Percentiles rank a stretch among this genome's conserved stretches.
Evolutionary conservation across 208 protist species (phyloP).

Genomic region (Trypanosoma grayi): DNA sequence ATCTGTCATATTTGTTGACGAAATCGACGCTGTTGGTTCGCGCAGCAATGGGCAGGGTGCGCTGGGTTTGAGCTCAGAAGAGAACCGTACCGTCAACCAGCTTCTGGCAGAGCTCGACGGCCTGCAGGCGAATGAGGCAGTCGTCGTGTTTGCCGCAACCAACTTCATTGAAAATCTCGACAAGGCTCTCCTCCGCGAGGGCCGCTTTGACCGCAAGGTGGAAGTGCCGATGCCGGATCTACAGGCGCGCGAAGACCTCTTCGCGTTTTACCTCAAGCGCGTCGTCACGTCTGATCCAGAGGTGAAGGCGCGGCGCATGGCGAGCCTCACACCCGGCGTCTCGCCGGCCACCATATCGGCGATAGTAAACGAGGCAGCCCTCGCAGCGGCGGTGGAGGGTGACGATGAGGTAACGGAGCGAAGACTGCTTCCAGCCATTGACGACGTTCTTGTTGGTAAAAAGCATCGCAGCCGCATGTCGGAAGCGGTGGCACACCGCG

Average conservation of each 20-base stretch:
- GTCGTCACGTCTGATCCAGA: constrained; percentile 38
- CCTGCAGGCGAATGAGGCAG: constrained; percentile 79
- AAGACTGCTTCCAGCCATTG: constrained; percentile 74
- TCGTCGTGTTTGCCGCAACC: constrained; percentile 97
- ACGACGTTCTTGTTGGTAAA: constrained; percentile 87
- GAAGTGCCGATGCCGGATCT: constrained; percentile 81
- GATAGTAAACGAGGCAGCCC: constrained; percentile 91
- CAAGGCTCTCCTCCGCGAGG: constrained; percentile 94
- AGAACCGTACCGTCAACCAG: constrained; percentile 95
- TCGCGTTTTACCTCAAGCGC: constrained; percentile 67
- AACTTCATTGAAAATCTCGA: constrained; percentile 96
- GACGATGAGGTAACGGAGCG: constrained; percentile 83
- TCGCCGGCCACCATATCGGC: constrained; percentile 92
- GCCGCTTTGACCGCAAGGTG: constrained; percentile 96
- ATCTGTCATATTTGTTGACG: constrained; percentile 98
- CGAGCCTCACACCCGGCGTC: constrained; percentile 85
- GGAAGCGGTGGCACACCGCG: constrained; percentile 43
- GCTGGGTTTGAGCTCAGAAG: constrained; percentile 74
- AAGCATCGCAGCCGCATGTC: constrained; percentile 77
- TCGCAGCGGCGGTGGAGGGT: constrained; percentile 88
- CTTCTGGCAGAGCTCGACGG: constrained; percentile 97
- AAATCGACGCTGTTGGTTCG: constrained; percentile 96
- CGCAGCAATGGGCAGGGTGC: constrained; percentile 67
- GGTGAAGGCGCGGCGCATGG: constrained; percentile 36
- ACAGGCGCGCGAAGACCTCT: constrained; percentile 60